Percentiles rank a stretch among this genome's conserved stretches.
These are phyloP conservation scores for Lachancea cidri DNA, from an alignment of 805 yeast species.

Conservation along the genomic window DNA sequence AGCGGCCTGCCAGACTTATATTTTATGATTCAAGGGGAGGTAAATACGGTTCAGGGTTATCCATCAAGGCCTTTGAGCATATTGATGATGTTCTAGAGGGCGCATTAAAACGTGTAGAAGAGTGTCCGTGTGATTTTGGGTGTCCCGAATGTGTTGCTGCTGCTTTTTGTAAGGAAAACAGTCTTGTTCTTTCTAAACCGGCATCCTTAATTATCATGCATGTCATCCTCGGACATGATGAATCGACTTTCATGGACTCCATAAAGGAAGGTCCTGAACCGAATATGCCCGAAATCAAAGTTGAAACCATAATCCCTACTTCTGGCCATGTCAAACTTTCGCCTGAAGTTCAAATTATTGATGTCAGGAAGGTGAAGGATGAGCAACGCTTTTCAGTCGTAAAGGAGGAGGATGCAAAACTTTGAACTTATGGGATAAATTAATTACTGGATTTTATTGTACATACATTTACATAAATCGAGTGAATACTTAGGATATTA, in stretches of 20 bases:
- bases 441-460: no score
- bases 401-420: constrained; percentile 8
- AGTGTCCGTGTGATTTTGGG: constrained; percentile 66
- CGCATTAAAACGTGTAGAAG: constrained; percentile 52
- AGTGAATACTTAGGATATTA: constrained; percentile 49
- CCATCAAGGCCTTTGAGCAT: constrained; percentile 74
- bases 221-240: constrained; percentile 49
- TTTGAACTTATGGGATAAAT: neutral
- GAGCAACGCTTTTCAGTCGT: neutral
- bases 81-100: constrained; percentile 59
- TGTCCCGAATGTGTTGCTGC: constrained; percentile 84
- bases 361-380: constrained; percentile 24
- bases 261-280: constrained; percentile 70
- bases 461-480: neutral
- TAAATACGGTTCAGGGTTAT: constrained; percentile 69
- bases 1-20: constrained; percentile 81
- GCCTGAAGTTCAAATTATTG: constrained; percentile 51
- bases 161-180: constrained; percentile 72
- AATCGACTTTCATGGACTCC: constrained; percentile 20
- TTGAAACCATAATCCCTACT: constrained; percentile 64
- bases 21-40: constrained; percentile 86
- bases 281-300: constrained; percentile 60
- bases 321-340: constrained; percentile 55
- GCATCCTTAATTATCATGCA: constrained; percentile 73
- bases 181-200: constrained; percentile 79